Percentiles rank a stretch among this genome's conserved stretches.
These are phyloP conservation scores for Fraxinus baroniana DNA, from an alignment of 305 asterid species.

Conservation along the genomic window DNA sequence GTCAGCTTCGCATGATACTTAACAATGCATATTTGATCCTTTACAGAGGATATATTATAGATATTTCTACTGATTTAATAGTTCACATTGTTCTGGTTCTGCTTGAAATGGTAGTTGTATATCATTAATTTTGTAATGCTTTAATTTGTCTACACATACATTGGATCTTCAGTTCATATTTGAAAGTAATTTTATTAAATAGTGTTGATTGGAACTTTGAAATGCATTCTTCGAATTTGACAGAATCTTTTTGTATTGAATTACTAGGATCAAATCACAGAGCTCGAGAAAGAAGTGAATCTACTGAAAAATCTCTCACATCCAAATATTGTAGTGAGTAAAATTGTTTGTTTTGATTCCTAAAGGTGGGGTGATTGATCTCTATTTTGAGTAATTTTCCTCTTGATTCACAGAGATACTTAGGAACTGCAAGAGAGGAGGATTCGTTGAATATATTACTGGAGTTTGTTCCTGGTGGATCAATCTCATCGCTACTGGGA, in stretches of 20 bases:
- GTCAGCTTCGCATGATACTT: background rate
- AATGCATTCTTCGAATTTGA: background rate
- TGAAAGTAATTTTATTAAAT: background rate
- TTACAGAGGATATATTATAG: background rate
- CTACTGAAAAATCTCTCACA: conserved; percentile 83
- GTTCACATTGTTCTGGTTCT: background rate
- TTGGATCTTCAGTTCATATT: background rate
- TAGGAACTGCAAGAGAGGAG: conserved; percentile 85
- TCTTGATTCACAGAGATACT: conserved; percentile 64
- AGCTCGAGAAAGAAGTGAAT: conserved; percentile 93
- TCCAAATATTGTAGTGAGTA: conserved; percentile 84
- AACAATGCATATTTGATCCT: background rate
- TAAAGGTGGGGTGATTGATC: background rate
- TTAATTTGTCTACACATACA: background rate
- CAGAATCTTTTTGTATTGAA: background rate
- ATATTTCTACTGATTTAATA: background rate
- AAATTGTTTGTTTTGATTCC: background rate
- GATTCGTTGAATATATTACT: conserved; percentile 79
- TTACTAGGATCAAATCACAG: conserved; percentile 70
- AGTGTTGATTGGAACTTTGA: background rate
- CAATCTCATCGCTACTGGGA: conserved; percentile 91
- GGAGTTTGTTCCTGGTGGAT: conserved; percentile 96
- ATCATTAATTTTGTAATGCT: background rate
- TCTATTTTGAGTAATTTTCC: conserved; percentile 12
- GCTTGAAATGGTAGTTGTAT: background rate